These are phyloP conservation scores for Trapa incisa DNA, from an alignment of 345 rosid species.

Conservation along the genomic window DNA sequence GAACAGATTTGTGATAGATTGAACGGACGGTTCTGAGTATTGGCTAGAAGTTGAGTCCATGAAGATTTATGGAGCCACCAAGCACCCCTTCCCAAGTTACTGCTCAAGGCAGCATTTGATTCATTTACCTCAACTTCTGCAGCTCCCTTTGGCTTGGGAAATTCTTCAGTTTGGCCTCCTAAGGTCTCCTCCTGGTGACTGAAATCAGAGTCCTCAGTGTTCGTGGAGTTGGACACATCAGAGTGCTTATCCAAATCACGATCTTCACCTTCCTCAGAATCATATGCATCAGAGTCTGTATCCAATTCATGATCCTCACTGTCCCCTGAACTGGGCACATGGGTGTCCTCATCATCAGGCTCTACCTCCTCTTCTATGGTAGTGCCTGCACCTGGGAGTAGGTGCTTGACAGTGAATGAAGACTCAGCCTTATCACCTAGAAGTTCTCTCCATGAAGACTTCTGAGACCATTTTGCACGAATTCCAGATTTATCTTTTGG, in stretches of 20 bases:
- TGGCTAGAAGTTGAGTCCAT: slow-evolving; percentile 70
- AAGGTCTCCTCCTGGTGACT: background rate
- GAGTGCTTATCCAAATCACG: background rate
- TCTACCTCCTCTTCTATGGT: slow-evolving; percentile 13
- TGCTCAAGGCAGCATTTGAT: slow-evolving; percentile 11
- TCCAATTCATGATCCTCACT: background rate
- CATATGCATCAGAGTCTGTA: slow-evolving; percentile 1
- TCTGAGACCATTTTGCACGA: slow-evolving; percentile 43
- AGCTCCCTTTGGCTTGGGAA: background rate
- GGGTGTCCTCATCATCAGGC: slow-evolving; percentile 4
- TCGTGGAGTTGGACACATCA: background rate
- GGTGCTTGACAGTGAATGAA: slow-evolving; percentile 22
- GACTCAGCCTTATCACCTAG: slow-evolving; percentile 29
- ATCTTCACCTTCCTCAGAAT: slow-evolving; percentile 1
- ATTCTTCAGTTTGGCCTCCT: background rate
- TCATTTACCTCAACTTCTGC: slow-evolving; percentile 16
- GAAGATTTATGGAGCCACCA: slow-evolving; percentile 71
- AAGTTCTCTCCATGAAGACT: slow-evolving; percentile 69
- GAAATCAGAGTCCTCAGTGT: background rate
- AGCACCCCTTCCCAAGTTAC: slow-evolving; percentile 43
- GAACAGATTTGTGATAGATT: slow-evolving; percentile 58
- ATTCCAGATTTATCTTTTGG: slow-evolving; percentile 5
- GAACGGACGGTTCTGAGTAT: slow-evolving; percentile 29
- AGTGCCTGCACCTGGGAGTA: slow-evolving; percentile 5
- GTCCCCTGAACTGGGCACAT: slow-evolving; percentile 12